phyloP scores from a whole-genome alignment of 164 flowering plant genomes.

The Santalum album region DNA sequence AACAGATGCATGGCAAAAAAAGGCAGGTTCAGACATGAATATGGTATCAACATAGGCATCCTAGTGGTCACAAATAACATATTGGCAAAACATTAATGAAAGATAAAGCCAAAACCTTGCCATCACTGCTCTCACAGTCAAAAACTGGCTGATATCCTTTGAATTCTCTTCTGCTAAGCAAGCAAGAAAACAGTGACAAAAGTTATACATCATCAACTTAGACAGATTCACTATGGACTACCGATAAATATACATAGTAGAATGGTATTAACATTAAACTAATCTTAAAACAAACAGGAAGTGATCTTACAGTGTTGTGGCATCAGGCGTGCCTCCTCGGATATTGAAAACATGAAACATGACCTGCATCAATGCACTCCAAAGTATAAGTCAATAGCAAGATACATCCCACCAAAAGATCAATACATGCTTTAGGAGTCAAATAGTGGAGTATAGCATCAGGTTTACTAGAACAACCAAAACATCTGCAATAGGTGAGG shows the following conservation, averaged over 20 bases:
- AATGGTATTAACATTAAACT: neutral
- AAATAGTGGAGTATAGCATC: neutral
- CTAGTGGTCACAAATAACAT: too few species aligned
- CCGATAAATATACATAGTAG: neutral
- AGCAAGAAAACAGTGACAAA: neutral
- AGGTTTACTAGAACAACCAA: too few species aligned
- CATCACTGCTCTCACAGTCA: conserved; percentile 33
- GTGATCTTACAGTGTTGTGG: conserved; percentile 23
- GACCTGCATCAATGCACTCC: conserved; percentile 11
- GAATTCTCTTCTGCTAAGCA: conserved; percentile 22
- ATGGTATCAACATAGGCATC: too few species aligned
- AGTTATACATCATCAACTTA: neutral
- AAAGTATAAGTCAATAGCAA: neutral
- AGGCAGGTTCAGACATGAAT: too few species aligned
- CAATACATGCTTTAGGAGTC: neutral
- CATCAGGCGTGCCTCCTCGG: conserved; percentile 18
- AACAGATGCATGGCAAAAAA: too few species aligned
- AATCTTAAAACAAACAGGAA: neutral
- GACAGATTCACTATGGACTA: neutral
- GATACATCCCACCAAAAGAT: neutral
- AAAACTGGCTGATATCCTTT: conserved; percentile 15
- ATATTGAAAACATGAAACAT: conserved; percentile 3
- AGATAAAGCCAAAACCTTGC: conserved; percentile 20
- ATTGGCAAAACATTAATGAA: neutral
- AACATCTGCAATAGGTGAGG: too few species aligned